Conservation (phyloP, 306 rosid species). For the Vicia sativa region DNA sequence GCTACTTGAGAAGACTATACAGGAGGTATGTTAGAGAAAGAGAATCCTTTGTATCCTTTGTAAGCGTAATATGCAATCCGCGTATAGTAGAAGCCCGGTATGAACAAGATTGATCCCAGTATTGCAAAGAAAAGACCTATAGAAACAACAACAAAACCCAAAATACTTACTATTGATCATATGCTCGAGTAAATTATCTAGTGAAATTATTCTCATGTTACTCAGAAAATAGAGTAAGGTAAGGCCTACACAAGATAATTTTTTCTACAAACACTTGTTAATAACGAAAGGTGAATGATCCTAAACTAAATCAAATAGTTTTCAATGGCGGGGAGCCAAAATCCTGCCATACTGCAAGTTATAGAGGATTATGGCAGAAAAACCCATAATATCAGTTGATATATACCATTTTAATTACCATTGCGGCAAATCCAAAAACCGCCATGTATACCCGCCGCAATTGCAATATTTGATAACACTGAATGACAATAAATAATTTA, state of each 20-base stretch:
- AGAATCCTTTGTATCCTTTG: slow-evolving; percentile 88
- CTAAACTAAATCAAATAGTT: not conserved
- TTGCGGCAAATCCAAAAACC: too few relatives aligned
- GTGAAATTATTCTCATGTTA: not conserved
- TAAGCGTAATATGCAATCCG: slow-evolving; percentile 96
- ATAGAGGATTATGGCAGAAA: too few relatives aligned
- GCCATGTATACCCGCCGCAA: too few relatives aligned
- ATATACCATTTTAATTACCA: too few relatives aligned
- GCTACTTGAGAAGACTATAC: slow-evolving; percentile 50
- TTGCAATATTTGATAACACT: too few relatives aligned
- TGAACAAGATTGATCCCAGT: slow-evolving; percentile 77
- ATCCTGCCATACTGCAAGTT: too few relatives aligned
- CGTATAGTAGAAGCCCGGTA: slow-evolving; percentile 91
- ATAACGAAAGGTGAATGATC: not conserved
- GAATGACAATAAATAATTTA: not conserved
- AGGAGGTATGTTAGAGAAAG: slow-evolving; percentile 88
- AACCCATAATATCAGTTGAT: too few relatives aligned
- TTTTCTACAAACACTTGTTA: not conserved
- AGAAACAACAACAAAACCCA: not conserved
- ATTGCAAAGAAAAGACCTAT: slow-evolving; percentile 70
- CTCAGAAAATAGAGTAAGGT: not conserved
- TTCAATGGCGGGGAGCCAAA: too few relatives aligned
- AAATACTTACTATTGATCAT: not conserved
- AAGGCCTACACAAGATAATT: not conserved
- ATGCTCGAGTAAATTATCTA: not conserved